Evolutionary conservation across 129 eudicot species (phyloP).

Genomic region (Flaveria brownii): DNA sequence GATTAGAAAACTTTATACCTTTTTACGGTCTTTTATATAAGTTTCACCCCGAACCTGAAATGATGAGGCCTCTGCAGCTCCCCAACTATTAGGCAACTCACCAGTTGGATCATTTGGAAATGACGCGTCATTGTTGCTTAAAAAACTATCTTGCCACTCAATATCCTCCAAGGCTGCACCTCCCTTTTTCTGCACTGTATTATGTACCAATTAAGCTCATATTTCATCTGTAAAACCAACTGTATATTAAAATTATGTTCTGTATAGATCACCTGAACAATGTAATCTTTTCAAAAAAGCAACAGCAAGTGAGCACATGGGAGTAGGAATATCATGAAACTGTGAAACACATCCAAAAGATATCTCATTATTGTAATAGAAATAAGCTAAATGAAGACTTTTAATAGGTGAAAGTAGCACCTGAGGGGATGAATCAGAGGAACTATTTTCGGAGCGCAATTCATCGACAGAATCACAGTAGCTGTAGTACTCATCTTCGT

Average conservation of each 20-base stretch:
- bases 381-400: neutral
- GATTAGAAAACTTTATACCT: constrained; percentile 32
- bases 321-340: constrained; percentile 41
- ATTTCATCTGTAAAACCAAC: neutral
- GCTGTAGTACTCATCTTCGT: constrained; percentile 63
- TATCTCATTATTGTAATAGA: neutral
- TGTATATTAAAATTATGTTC: neutral
- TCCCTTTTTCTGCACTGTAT: constrained; percentile 65
- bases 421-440: constrained; percentile 55
- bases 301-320: constrained; percentile 49
- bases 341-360: constrained; percentile 8
- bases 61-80: constrained; percentile 55
- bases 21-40: constrained; percentile 62
- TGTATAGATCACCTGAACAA: constrained; percentile 35
- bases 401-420: constrained; percentile 31
- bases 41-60: constrained; percentile 62
- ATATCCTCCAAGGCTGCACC: constrained; percentile 50
- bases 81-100: constrained; percentile 58
- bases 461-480: constrained; percentile 53
- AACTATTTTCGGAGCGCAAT: constrained; percentile 42
- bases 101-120: constrained; percentile 73
- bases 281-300: constrained; percentile 49
- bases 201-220: constrained; percentile 8
- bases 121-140: constrained; percentile 50
- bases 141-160: constrained; percentile 52